Base-by-base conservation (phyloP, 2,329 filamentous ascomycete genomes). In the Neofusicoccum ribis region DNA sequence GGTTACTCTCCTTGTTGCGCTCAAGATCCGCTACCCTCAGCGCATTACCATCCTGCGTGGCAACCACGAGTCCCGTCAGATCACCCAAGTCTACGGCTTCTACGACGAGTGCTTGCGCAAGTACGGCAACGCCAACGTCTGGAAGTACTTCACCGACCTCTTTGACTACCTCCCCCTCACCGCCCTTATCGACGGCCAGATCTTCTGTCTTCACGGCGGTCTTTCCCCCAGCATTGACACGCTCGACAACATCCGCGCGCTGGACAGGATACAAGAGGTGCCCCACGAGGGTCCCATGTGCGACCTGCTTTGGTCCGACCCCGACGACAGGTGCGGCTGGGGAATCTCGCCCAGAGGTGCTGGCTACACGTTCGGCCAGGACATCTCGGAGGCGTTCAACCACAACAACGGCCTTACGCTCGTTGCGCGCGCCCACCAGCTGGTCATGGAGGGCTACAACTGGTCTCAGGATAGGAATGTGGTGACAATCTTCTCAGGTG, bases 391-490 rank as follows among this genome's bases (percentile, higher is more conserved):
- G 82, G 94, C 94, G 1, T 99, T 99, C 84, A 98, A 98, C 81
- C 94, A 98, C 78, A 98, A 98, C 85, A 99, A 99, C 75, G 94
- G 93, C 65, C 83, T 99, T 80, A 98, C 94, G 63, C 84, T 98
- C 68, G 96, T 99, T 76, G 95, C 95, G 67, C 87, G 95, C 80
- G 95, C 95, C 64, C 95, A 99, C 85, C 95, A 99, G 83, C 84
- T 99, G 78, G 95, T 99, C 67, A 99, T 98, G 94, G 95, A 99
- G 80, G 95, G 95, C 56, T 99, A 98, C 81, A 99, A 98, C 79
- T 99, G 95, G 95, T 97, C 93, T 70, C 95, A 98, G 80, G 95
- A 98, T 77, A 85, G 94, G 70, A 98, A 99, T 72, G 95, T 99
- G 60, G 95, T 99, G 67, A 99, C 95, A 43, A 98, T 99, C 75